Conservation (phyloP, 208 protist genomes). For the Novymonas esmeraldas region DNA sequence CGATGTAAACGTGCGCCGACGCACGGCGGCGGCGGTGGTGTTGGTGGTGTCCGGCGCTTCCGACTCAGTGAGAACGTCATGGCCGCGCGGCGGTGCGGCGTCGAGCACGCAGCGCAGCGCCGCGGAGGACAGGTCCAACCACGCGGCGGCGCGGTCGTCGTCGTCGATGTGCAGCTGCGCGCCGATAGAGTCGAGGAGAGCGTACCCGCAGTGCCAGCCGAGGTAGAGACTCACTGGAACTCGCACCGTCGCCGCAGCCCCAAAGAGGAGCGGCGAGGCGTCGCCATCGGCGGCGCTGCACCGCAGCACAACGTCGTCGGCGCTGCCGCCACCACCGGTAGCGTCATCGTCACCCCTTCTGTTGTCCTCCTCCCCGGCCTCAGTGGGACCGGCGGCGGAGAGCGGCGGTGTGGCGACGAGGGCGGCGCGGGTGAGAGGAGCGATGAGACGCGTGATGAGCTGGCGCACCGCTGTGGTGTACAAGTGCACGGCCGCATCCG, state of each 20-base stretch:
- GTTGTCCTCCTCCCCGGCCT: too few relatives aligned
- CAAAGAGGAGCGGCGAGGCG: constrained; percentile 2
- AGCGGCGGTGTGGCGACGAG: background rate
- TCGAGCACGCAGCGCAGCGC: constrained; percentile 12
- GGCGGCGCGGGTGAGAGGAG: background rate
- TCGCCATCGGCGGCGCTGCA: too few relatives aligned
- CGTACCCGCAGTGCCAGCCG: constrained; percentile 19
- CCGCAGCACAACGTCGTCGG: background rate
- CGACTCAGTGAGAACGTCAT: background rate
- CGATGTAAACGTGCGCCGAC: background rate
- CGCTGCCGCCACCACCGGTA: too few relatives aligned
- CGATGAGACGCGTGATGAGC: constrained; percentile 4
- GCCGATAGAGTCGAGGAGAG: constrained; percentile 9
- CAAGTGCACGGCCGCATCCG: background rate
- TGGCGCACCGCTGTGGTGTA: constrained; percentile 10
- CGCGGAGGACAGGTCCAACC: constrained; percentile 24
- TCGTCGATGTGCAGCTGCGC: constrained; percentile 1
- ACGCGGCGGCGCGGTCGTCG: constrained; percentile 11
- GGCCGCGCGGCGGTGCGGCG: background rate
- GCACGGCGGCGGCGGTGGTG: background rate
- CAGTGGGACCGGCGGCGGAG: background rate
- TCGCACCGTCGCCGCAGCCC: background rate
- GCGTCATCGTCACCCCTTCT: too few relatives aligned
- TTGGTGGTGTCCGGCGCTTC: background rate
- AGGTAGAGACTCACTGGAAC: constrained; percentile 21